phyloP scores from a whole-genome alignment of 1,284 basidiomycete species.

The Ustilago lituana region DNA sequence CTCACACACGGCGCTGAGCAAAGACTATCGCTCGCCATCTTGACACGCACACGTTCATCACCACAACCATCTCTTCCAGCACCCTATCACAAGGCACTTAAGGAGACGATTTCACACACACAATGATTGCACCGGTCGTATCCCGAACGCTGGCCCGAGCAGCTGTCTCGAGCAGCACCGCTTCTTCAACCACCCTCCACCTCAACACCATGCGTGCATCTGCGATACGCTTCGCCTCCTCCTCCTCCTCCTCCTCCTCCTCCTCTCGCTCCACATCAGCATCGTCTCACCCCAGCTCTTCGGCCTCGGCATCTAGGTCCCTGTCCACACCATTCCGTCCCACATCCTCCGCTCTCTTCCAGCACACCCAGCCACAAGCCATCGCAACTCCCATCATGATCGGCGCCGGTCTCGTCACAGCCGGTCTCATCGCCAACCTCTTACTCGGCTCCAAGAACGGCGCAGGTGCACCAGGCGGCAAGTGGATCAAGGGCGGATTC shows the following conservation, averaged over 20 bases:
- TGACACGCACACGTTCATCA: no score
- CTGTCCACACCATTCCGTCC: constrained; percentile 50
- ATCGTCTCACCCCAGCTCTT: background rate
- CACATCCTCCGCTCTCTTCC: constrained; percentile 32
- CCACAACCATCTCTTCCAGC: no score
- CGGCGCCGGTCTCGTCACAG: constrained; percentile 57
- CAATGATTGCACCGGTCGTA: constrained; percentile 11
- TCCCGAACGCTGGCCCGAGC: constrained; percentile 18
- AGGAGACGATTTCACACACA: background rate
- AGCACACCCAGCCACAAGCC: constrained; percentile 34
- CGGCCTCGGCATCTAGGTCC: constrained; percentile 18
- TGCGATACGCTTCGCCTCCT: constrained; percentile 10
- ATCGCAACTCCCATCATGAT: constrained; percentile 59
- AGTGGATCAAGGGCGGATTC: constrained; percentile 95
- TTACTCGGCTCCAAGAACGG: constrained; percentile 67
- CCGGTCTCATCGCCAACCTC: constrained; percentile 56
- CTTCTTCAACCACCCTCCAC: background rate
- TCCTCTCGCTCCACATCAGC: background rate
- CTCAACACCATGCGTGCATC: background rate
- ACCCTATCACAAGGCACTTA: no score
- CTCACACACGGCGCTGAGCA: no score
- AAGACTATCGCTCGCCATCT: no score
- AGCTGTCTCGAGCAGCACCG: background rate
- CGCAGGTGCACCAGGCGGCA: constrained; percentile 72
- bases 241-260: constrained; percentile 12